Percentiles rank a stretch among this genome's conserved stretches.
These are phyloP conservation scores for Diaporthe citri DNA, from an alignment of 2,329 filamentous ascomycete species.

Conservation along the genomic window DNA sequence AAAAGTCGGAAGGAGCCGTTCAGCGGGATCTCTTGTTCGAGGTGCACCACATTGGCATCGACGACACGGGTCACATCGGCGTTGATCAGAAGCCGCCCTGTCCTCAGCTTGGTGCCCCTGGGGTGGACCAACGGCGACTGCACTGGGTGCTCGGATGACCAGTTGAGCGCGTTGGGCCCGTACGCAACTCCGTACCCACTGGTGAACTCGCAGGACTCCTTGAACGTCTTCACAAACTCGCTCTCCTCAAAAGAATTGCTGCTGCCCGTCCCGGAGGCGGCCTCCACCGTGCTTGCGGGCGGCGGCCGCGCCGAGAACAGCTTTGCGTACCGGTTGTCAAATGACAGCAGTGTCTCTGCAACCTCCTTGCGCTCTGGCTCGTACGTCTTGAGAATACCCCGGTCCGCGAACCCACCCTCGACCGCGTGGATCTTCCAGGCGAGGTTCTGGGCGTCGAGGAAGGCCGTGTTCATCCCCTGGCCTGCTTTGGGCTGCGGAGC, in stretches of 20 bases:
- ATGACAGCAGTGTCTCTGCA: slow-evolving; percentile 85
- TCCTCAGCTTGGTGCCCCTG: slow-evolving; percentile 72
- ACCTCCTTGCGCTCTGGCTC: slow-evolving; percentile 87
- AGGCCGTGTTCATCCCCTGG: slow-evolving; percentile 85
- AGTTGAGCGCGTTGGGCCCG: slow-evolving; percentile 85
- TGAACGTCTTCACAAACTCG: slow-evolving; percentile 90
- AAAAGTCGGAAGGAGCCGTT: slow-evolving; percentile 92
- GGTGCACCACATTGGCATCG: slow-evolving; percentile 89
- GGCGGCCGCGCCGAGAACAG: slow-evolving; percentile 86
- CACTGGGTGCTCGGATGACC: slow-evolving; percentile 79
- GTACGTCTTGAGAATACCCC: slow-evolving; percentile 84
- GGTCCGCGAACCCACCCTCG: slow-evolving; percentile 82
- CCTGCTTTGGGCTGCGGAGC: slow-evolving; percentile 76
- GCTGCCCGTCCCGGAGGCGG: slow-evolving; percentile 62
- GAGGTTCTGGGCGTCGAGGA: slow-evolving; percentile 86
- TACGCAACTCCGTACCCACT: slow-evolving; percentile 93
- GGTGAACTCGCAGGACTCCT: slow-evolving; percentile 91
- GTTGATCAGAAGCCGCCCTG: slow-evolving; percentile 82
- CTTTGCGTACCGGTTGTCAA: slow-evolving; percentile 90
- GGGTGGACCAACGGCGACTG: slow-evolving; percentile 78
- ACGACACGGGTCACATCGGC: slow-evolving; percentile 87
- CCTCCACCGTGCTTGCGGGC: slow-evolving; percentile 78
- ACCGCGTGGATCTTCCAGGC: slow-evolving; percentile 98
- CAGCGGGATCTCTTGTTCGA: slow-evolving; percentile 89
- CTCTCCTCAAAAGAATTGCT: slow-evolving; percentile 66